phyloP scores from a whole-genome alignment of 495 filamentous ascomycete species.

The Neurospora discreta region DNA sequence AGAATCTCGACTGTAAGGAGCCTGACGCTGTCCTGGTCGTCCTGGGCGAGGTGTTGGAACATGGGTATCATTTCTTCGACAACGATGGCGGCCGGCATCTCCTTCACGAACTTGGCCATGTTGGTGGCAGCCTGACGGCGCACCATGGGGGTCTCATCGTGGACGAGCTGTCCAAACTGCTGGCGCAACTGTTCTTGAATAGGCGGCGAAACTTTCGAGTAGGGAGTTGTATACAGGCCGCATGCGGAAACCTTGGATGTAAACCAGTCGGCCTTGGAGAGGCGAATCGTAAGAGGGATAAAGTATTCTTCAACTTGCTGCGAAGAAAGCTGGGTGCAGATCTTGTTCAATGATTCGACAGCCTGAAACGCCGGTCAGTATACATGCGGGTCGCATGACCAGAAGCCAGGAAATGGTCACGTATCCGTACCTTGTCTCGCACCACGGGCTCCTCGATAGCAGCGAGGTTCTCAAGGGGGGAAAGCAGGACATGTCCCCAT shows the following conservation, averaged over 20 bases:
- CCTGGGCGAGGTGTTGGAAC: constrained; percentile 89
- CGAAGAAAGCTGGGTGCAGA: constrained; percentile 80
- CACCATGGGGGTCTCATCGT: constrained; percentile 98
- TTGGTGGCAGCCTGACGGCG: constrained; percentile 92
- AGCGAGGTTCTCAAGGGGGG: constrained; percentile 92
- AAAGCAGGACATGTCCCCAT: constrained; percentile 90
- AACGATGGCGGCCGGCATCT: constrained; percentile 79
- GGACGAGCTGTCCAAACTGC: constrained; percentile 83
- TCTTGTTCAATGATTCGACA: constrained; percentile 98
- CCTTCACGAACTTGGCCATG: constrained; percentile 93
- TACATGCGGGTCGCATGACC: neutral
- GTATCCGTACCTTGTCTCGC: constrained; percentile 70
- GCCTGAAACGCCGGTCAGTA: constrained; percentile 46
- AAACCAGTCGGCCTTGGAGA: constrained; percentile 99
- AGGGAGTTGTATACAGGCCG: constrained; percentile 85
- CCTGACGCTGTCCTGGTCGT: constrained; percentile 96
- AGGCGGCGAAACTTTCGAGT: constrained; percentile 72
- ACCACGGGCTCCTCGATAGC: constrained; percentile 97
- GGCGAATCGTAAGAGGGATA: constrained; percentile 83
- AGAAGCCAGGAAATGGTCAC: neutral
- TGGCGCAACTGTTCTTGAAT: constrained; percentile 81
- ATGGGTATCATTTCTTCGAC: constrained; percentile 98
- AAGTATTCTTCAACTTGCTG: constrained; percentile 93
- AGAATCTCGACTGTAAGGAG: constrained; percentile 93
- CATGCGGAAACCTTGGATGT: constrained; percentile 98